Conservation (phyloP, 2,329 filamentous ascomycete species). For the Fusarium sp. region DNA sequence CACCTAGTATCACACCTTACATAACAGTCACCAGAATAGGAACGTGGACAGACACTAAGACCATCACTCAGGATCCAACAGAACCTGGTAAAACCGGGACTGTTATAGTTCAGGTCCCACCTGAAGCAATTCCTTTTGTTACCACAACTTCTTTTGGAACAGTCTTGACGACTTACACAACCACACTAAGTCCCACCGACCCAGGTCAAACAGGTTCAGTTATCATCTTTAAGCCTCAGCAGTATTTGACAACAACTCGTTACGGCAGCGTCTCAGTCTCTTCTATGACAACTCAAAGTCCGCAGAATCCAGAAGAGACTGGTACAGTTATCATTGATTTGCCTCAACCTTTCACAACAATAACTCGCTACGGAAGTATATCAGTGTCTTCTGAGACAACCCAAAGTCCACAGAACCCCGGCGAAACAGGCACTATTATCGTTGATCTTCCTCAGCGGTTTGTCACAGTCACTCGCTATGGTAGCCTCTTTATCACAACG, state of each 20-base stretch:
- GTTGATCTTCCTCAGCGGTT: neutral
- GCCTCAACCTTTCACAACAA: neutral
- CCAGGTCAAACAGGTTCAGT: neutral
- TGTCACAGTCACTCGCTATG: neutral
- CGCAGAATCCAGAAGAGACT: neutral
- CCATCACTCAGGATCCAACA: neutral
- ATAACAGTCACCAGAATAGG: no score
- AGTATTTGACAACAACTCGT: conserved; percentile 5
- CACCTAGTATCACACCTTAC: neutral
- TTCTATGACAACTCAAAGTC: neutral
- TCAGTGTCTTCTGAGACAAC: neutral
- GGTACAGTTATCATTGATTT: neutral
- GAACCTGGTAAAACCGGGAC: conserved; percentile 2
- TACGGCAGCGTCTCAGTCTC: conserved; percentile 6
- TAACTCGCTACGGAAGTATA: neutral
- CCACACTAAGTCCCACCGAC: neutral
- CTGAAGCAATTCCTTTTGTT: neutral
- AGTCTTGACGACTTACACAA: neutral
- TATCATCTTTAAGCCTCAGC: neutral
- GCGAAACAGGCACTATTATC: neutral
- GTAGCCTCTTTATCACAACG: neutral
- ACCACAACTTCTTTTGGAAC: conserved; percentile 9
- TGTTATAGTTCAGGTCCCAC: neutral
- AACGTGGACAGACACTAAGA: neutral
- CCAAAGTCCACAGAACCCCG: neutral